These are phyloP conservation scores for Pestalotiopsis sp. DNA, from an alignment of 2,329 filamentous ascomycete genomes.

Conservation along the genomic window DNA sequence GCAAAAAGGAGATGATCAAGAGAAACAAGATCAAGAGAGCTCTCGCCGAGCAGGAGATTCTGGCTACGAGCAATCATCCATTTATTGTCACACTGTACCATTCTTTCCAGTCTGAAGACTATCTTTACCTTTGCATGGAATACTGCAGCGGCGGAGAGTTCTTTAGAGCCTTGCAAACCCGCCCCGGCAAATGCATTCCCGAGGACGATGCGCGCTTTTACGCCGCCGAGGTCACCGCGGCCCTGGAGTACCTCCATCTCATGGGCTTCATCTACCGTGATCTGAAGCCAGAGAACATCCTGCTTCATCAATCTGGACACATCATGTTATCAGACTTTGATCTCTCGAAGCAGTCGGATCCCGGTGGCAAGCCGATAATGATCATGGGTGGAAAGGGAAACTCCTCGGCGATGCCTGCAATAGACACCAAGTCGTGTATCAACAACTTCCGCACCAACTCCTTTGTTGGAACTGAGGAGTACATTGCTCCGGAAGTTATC, in stretches of 20 bases:
- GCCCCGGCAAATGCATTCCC: constrained; percentile 94
- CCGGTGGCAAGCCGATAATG: constrained; percentile 96
- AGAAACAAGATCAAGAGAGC: constrained; percentile 99
- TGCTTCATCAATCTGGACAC: constrained; percentile 97
- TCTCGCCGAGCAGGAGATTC: constrained; percentile 94
- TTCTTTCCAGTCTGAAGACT: constrained; percentile 98
- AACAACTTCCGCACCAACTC: constrained; percentile 98
- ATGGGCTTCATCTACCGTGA: constrained; percentile 99
- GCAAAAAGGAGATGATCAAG: constrained; percentile 99
- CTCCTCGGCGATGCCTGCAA: constrained; percentile 86
- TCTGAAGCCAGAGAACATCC: constrained; percentile 96
- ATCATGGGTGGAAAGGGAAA: constrained; percentile 90
- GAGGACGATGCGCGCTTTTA: constrained; percentile 98
- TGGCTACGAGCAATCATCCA: constrained; percentile 97
- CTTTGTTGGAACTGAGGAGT: constrained; percentile 97
- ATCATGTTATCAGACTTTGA: constrained; percentile 99
- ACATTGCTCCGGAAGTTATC: constrained; percentile 98
- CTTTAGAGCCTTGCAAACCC: constrained; percentile 93
- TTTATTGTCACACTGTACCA: constrained; percentile 99
- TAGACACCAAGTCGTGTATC: constrained; percentile 98
- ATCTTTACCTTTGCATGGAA: constrained; percentile 99
- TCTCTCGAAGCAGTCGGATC: constrained; percentile 94
- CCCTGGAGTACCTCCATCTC: constrained; percentile 92
- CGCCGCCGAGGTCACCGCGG: constrained; percentile 94
- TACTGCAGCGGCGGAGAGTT: constrained; percentile 99